These are phyloP conservation scores for Coemansia pectinata DNA, from an alignment of 192 early-diverging fungal genomes.

Conservation along the genomic window DNA sequence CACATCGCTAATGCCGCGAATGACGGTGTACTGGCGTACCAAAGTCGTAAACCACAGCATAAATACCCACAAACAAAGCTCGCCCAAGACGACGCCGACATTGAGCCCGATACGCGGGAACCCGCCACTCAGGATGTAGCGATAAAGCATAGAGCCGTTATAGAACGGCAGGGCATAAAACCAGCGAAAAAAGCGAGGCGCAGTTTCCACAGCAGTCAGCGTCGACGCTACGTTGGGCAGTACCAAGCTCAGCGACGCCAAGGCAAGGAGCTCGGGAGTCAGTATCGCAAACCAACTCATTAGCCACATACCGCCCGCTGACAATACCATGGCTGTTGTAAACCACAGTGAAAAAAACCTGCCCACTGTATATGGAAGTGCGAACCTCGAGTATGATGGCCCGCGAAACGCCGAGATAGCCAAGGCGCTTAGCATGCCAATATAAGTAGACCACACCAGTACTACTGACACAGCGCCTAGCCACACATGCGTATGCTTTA, in stretches of 20 bases:
- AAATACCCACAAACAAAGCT: constrained; percentile 29
- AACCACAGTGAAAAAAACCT: constrained; percentile 39
- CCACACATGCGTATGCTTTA: constrained; percentile 19
- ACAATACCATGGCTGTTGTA: neutral
- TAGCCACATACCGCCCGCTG: constrained; percentile 26
- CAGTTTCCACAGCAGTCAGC: constrained; percentile 39
- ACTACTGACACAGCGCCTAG: neutral
- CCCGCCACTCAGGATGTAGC: constrained; percentile 44
- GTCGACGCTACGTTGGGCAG: constrained; percentile 43
- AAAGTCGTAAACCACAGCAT: constrained; percentile 32
- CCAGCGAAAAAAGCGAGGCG: constrained; percentile 45
- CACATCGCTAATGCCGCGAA: constrained; percentile 17
- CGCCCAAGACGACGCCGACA: constrained; percentile 48
- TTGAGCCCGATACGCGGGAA: constrained; percentile 41
- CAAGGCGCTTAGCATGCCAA: constrained; percentile 23
- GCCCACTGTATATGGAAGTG: constrained; percentile 22
- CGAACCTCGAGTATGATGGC: neutral
- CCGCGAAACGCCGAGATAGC: constrained; percentile 27
- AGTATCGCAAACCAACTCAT: constrained; percentile 23
- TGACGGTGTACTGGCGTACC: constrained; percentile 15
- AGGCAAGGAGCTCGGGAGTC: constrained; percentile 26
- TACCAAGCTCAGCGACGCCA: constrained; percentile 14
- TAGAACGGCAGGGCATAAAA: constrained; percentile 54
- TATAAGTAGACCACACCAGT: neutral
- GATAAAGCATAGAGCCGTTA: constrained; percentile 50